A percentile compares a stretch with the other conserved stretches of the same genome.
phyloP scores from a whole-genome alignment of 2,329 filamentous ascomycete genomes.

The Alternaria longipes region DNA sequence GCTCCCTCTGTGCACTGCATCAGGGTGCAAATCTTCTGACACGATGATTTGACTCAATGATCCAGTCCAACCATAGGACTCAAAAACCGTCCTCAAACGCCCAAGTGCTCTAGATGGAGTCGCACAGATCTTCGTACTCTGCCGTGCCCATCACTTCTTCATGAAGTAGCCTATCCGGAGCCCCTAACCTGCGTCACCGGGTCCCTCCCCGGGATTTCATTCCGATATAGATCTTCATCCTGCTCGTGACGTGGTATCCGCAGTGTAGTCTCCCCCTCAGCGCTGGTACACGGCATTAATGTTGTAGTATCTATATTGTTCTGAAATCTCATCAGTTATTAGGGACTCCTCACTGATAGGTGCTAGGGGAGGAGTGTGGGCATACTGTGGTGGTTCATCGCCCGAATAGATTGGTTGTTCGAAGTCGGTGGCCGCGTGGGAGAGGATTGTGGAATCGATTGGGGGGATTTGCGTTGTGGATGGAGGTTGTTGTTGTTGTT shows the following conservation, averaged over 20 bases:
- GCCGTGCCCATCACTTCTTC: neutral
- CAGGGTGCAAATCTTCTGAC: neutral
- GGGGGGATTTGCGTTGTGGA: constrained; percentile 29
- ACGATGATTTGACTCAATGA: neutral
- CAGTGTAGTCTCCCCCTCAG: neutral
- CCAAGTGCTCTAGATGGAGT: neutral
- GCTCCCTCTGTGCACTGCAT: neutral
- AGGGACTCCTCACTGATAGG: constrained; percentile 16
- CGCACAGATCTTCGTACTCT: too few species aligned
- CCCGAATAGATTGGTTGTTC: constrained; percentile 39
- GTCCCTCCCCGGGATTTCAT: constrained; percentile 32
- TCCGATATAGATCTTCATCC: constrained; percentile 41
- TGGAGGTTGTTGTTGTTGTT: neutral
- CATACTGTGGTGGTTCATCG: constrained; percentile 18
- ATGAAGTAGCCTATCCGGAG: neutral
- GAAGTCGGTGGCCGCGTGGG: constrained; percentile 44
- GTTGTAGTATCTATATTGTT: constrained; percentile 41
- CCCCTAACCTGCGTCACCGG: constrained; percentile 21
- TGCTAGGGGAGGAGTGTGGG: neutral
- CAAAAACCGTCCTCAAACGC: neutral
- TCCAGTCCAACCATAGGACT: neutral
- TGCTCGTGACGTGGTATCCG: constrained; percentile 40
- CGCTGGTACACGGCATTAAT: constrained; percentile 30
- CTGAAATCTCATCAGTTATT: constrained; percentile 45
- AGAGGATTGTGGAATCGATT: constrained; percentile 42